Evolutionary conservation across 371 early-diverging fungal genomes (phyloP).

Genomic region (Vittaforma corneae): DNA sequence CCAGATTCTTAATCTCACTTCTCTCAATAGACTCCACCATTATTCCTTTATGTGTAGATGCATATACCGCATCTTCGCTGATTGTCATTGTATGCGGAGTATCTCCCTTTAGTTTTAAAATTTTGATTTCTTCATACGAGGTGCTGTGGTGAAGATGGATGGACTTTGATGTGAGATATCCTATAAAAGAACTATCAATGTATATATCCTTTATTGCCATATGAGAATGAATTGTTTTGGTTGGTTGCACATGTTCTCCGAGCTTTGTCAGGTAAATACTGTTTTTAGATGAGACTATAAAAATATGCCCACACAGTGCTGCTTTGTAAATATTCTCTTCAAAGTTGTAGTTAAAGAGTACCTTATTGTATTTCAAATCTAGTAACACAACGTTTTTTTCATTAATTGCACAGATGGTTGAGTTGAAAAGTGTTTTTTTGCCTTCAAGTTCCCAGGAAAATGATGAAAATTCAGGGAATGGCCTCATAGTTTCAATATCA

Average conservation of each 20-base stretch:
- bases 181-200: no score
- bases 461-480: conserved; percentile 24
- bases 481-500: conserved; percentile 13
- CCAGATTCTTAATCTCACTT: neutral
- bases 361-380: conserved; percentile 4
- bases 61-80: neutral
- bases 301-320: no score
- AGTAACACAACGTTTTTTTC: neutral
- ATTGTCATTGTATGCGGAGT: neutral
- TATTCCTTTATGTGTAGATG: neutral
- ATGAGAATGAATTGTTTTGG: no score
- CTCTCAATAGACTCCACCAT: neutral
- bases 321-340: neutral
- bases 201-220: no score
- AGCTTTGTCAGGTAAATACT: no score
- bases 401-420: neutral
- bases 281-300: no score
- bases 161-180: neutral
- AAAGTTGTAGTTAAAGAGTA: neutral
- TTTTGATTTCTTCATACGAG: neutral
- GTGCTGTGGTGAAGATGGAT: neutral
- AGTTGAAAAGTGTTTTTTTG: neutral
- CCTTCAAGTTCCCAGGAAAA: conserved; percentile 6
- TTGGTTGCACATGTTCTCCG: no score
- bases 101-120: neutral